These are phyloP conservation scores for Cyclotella kingstonii DNA, from an alignment of 108 stramenopile species.

Conservation along the genomic window DNA sequence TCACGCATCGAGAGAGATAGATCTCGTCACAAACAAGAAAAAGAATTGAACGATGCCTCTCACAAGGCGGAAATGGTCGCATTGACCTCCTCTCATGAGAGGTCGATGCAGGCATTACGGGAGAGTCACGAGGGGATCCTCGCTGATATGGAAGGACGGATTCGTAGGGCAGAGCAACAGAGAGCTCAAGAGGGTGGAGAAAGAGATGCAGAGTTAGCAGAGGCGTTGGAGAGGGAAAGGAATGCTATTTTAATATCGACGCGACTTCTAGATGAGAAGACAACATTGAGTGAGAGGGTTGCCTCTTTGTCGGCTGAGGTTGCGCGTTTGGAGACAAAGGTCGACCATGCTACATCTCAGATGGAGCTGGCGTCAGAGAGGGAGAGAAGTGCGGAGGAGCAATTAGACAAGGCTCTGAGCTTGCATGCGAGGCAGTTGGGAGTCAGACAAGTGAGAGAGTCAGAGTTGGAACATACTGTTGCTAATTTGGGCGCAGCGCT, in stretches of 20 bases:
- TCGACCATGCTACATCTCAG: conserved; percentile 66
- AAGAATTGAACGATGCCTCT: conserved; percentile 45
- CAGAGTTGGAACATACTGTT: conserved; percentile 77
- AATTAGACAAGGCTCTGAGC: conserved; percentile 66
- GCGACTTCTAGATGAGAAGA: conserved; percentile 69
- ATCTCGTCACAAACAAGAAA: conserved; percentile 54
- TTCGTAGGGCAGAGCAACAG: conserved; percentile 33
- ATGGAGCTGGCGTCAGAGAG: conserved; percentile 66
- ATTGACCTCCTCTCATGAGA: conserved; percentile 54
- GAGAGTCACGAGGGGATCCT: conserved; percentile 39
- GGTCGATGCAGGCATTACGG: conserved; percentile 51
- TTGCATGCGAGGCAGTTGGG: conserved; percentile 78
- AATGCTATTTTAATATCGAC: conserved; percentile 31
- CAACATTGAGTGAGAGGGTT: conserved; percentile 53
- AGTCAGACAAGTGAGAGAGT: conserved; percentile 66
- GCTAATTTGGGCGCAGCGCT: conserved; percentile 78
- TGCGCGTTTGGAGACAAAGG: conserved; percentile 51
- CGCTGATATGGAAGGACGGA: conserved; percentile 49
- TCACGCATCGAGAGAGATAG: conserved; percentile 80
- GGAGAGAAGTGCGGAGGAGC: conserved; percentile 77
- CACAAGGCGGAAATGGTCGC: conserved; percentile 50
- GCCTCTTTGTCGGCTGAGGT: conserved; percentile 65
- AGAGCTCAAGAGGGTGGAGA: conserved; percentile 74
- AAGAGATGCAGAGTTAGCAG: conserved; percentile 63
- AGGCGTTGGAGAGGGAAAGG: conserved; percentile 63